Conservation (phyloP, 2,329 filamentous ascomycete genomes). For the Cytospora leucostoma region DNA sequence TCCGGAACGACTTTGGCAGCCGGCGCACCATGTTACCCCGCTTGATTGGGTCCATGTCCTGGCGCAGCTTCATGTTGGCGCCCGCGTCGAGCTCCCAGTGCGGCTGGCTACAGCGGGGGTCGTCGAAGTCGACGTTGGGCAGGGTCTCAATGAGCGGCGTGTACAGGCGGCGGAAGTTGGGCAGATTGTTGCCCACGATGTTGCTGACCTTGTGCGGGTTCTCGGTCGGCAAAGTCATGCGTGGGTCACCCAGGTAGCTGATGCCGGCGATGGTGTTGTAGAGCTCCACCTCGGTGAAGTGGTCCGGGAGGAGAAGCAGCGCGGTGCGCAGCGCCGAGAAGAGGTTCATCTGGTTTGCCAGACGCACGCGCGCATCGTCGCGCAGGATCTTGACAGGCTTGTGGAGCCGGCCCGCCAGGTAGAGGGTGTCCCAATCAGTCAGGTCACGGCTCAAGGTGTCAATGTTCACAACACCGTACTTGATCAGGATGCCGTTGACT, state of each 20-base stretch:
- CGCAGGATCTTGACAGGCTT: constrained; percentile 98
- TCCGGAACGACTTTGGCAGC: constrained; percentile 81
- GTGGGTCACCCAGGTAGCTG: constrained; percentile 93
- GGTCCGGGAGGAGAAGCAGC: constrained; percentile 77
- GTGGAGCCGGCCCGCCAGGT: constrained; percentile 92
- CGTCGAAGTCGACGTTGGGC: constrained; percentile 81
- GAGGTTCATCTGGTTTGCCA: constrained; percentile 95
- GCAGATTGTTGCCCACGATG: constrained; percentile 88
- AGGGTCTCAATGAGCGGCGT: constrained; percentile 85
- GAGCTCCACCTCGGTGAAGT: constrained; percentile 83
- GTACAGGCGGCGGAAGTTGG: constrained; percentile 90
- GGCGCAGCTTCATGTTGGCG: constrained; percentile 68
- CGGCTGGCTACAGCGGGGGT: constrained; percentile 57
- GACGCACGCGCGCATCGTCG: constrained; percentile 86
- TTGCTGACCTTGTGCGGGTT: constrained; percentile 91
- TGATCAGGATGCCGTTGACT: constrained; percentile 93
- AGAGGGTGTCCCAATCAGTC: constrained; percentile 88
- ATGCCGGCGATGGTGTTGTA: constrained; percentile 91
- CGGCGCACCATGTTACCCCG: constrained; percentile 96
- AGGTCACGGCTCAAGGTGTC: constrained; percentile 86
- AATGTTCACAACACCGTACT: constrained; percentile 95
- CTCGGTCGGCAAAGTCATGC: constrained; percentile 88
- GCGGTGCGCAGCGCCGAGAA: constrained; percentile 89
- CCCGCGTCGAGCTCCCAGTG: constrained; percentile 66
- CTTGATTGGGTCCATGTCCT: constrained; percentile 91